Percentiles rank a stretch among this genome's conserved stretches.
phyloP scores from a whole-genome alignment of 2,329 filamentous ascomycete species.

The Aureobasidium sp. region DNA sequence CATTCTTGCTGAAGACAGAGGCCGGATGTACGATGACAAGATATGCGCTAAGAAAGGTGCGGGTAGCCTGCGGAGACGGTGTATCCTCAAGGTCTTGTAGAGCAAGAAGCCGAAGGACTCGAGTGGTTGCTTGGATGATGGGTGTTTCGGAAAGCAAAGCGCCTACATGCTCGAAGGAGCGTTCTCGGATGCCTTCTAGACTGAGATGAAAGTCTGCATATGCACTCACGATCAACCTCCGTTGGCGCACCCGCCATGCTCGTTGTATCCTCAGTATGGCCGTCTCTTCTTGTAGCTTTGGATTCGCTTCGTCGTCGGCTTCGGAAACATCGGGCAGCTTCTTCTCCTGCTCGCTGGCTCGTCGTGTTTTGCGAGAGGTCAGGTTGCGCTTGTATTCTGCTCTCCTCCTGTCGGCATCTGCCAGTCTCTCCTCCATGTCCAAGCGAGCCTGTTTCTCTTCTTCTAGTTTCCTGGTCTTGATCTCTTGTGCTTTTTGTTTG shows the following conservation, averaged over 20 bases:
- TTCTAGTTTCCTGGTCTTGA: constrained; percentile 72
- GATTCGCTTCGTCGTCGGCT: constrained; percentile 27
- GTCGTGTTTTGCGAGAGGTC: constrained; percentile 39
- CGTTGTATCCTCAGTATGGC: constrained; percentile 62
- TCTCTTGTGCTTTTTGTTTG: constrained; percentile 74
- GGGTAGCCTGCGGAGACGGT: constrained; percentile 57
- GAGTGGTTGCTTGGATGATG: constrained; percentile 59
- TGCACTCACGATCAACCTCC: constrained; percentile 54
- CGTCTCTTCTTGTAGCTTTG: constrained; percentile 48
- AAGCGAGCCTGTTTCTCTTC: constrained; percentile 61
- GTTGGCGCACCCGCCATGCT: constrained; percentile 58
- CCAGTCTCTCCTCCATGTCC: constrained; percentile 74
- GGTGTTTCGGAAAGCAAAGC: constrained; percentile 59
- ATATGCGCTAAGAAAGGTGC: constrained; percentile 73
- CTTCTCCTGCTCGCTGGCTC: constrained; percentile 41
- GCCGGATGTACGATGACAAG: constrained; percentile 73
- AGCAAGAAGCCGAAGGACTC: constrained; percentile 62
- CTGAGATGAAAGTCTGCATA: constrained; percentile 62
- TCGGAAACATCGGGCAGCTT: constrained; percentile 45
- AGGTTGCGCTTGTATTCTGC: constrained; percentile 45
- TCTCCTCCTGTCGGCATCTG: constrained; percentile 67
- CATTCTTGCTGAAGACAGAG: constrained; percentile 69
- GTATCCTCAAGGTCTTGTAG: constrained; percentile 58
- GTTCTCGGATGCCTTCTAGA: constrained; percentile 62
- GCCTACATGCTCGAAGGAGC: constrained; percentile 68